phyloP scores from a whole-genome alignment of 2,329 filamentous ascomycete genomes.

The Penicillium glabrum region DNA sequence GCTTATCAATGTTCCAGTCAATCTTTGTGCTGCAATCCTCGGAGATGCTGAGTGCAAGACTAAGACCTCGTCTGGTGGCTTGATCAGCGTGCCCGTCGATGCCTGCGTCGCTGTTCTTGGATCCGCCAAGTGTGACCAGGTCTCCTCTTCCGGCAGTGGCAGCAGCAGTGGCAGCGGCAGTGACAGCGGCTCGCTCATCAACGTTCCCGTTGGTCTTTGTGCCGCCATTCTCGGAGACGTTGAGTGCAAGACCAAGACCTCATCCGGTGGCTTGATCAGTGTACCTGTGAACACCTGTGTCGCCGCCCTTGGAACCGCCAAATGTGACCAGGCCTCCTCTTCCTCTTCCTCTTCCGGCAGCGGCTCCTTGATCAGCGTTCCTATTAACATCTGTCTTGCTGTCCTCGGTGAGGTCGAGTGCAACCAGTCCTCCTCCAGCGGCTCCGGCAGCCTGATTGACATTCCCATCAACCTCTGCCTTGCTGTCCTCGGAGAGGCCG shows the following conservation, averaged over 20 bases:
- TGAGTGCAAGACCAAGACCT: conserved; percentile 23
- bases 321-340: conserved; percentile 23
- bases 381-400: conserved; percentile 28
- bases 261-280: conserved; percentile 22
- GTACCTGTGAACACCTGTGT: conserved; percentile 25
- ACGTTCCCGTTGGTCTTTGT: conserved; percentile 26
- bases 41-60: too few relatives aligned
- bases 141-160: conserved; percentile 2
- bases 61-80: conserved; percentile 8
- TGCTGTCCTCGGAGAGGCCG: conserved; percentile 25
- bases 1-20: conserved; percentile 24
- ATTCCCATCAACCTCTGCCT: conserved; percentile 30
- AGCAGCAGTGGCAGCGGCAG: not conserved
- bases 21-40: conserved; percentile 3
- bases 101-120: conserved; percentile 24
- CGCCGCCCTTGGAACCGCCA: conserved; percentile 23
- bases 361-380: conserved; percentile 26
- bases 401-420: conserved; percentile 29
- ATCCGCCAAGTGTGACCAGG: conserved; percentile 25
- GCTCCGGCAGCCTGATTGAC: conserved; percentile 22
- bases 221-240: conserved; percentile 23
- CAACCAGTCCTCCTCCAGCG: conserved; percentile 17
- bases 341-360: not conserved
- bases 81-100: conserved; percentile 26
- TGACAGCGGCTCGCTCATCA: conserved; percentile 24